Base-by-base conservation (phyloP, 2,329 filamentous ascomycete genomes). In the Botrytis fabae region DNA sequence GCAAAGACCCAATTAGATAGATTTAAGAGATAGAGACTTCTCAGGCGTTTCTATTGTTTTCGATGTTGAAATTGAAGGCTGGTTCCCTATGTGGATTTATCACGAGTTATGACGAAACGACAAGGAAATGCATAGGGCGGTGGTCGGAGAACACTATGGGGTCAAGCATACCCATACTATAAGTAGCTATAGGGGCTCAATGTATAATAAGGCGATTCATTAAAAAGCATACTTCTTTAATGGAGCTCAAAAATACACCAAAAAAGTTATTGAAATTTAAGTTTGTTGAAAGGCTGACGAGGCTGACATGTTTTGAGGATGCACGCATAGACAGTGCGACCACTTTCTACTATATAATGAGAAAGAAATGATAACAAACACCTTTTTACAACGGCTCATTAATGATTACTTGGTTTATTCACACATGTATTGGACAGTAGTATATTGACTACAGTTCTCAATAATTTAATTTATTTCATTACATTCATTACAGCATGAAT, bases 401-500 rank as follows among this genome's bases (percentile, higher is more conserved):
- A 32, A 59, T 71, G 51, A 57, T 66, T 59, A n/a, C 4, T 65
- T 42, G 38, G 40, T 71, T 71, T 66, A 54, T 59, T n/a, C 40
- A 38, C 16, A 38, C 40, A 70, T 62, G 28, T 25, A 38, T 60
- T 46, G 42, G 22, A 22, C 20, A 42, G 46, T 62, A 38, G 14
- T n/a, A 32, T 70, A 46, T 46, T 62, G 54, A 46, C 40, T 61
- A 46, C n/a, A 46, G 28, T 38, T 70, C 54, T 62, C 25, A 46
- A 44, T 22, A 70, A 38, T 68, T 46, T 20, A 46, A 46, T 35
- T 61, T 61, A 70, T 57, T 40, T 70, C 40, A 51, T 35, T 40
- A 35, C 38, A 42, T 22, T 28, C 38, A 46, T 61, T 63, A 35
- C 65, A 70, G 73, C 65, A 81, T 81, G 80, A 81, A 80, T 75